phyloP scores from a whole-genome alignment of 1,139 yeast species.

The Wickerhamomyces sp. region DNA sequence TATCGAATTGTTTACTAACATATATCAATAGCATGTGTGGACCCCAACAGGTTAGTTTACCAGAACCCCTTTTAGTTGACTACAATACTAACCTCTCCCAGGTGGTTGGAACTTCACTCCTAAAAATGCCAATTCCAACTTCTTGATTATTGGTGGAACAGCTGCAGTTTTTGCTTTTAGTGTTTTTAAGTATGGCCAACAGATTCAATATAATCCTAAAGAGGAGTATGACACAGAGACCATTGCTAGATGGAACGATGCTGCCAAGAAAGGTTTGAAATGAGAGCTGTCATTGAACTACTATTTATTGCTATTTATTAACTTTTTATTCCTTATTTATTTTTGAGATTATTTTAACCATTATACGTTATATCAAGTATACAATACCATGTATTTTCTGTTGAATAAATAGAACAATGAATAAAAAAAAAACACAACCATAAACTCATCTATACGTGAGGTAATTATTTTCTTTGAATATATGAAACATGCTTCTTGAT shows the following conservation, averaged over 20 bases:
- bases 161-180: conserved; percentile 15
- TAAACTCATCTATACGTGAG: too few relatives aligned
- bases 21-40: conserved; percentile 18
- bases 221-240: conserved; percentile 16
- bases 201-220: conserved; percentile 15
- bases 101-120: conserved; percentile 26
- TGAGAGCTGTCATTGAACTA: background rate
- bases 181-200: conserved; percentile 13
- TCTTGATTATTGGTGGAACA: conserved; percentile 10
- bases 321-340: conserved; percentile 8
- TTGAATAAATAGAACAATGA: conserved; percentile 1
- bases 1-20: background rate
- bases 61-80: background rate
- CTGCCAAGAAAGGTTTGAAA: conserved; percentile 17
- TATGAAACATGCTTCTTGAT: background rate
- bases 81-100: conserved; percentile 12
- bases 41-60: conserved; percentile 22
- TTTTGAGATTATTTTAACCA: conserved; percentile 3
- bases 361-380: background rate
- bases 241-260: conserved; percentile 19
- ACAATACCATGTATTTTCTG: background rate
- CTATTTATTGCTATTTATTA: conserved; percentile 5
- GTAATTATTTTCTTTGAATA: too few relatives aligned
- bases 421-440: background rate
- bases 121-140: conserved; percentile 18